These are phyloP conservation scores for Ceratobasidium papillatum DNA, from an alignment of 1,284 basidiomycete genomes.

Conservation along the genomic window DNA sequence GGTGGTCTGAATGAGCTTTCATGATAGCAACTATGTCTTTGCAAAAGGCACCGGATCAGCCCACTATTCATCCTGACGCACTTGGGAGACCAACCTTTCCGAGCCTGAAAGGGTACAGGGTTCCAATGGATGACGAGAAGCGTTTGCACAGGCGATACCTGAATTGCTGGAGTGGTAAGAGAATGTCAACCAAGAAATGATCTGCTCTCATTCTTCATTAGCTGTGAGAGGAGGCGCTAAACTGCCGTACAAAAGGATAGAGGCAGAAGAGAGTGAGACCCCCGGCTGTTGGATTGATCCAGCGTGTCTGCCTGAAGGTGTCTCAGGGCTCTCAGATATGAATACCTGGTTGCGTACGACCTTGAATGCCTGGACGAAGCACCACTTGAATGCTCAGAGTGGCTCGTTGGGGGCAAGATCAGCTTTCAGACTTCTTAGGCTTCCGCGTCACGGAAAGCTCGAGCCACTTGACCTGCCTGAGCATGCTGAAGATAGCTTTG, in stretches of 20 bases:
- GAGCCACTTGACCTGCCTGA: not conserved
- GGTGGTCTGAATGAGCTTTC: no score
- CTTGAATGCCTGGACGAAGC: no score
- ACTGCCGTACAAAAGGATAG: not conserved
- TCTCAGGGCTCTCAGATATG: not conserved
- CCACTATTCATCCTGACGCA: not conserved
- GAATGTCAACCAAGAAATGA: not conserved
- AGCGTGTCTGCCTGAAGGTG: not conserved
- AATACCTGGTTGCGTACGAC: not conserved
- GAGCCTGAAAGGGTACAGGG: not conserved
- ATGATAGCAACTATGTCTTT: no score
- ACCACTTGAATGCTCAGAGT: not conserved
- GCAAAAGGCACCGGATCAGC: no score
- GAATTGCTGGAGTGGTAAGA: not conserved
- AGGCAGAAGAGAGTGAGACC: not conserved
- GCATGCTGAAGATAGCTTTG: no score
- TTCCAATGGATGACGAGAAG: not conserved
- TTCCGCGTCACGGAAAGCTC: not conserved
- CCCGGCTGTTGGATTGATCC: not conserved
- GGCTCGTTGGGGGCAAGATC: no score
- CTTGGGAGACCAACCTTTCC: not conserved
- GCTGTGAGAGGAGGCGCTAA: not conserved
- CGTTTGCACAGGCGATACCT: not conserved
- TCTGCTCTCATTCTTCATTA: not conserved
- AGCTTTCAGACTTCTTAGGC: not conserved